A percentile compares a stretch with the other conserved stretches of the same genome.
Conservation (phyloP, 2,329 filamentous ascomycete genomes). For the Orbilia javanica region DNA sequence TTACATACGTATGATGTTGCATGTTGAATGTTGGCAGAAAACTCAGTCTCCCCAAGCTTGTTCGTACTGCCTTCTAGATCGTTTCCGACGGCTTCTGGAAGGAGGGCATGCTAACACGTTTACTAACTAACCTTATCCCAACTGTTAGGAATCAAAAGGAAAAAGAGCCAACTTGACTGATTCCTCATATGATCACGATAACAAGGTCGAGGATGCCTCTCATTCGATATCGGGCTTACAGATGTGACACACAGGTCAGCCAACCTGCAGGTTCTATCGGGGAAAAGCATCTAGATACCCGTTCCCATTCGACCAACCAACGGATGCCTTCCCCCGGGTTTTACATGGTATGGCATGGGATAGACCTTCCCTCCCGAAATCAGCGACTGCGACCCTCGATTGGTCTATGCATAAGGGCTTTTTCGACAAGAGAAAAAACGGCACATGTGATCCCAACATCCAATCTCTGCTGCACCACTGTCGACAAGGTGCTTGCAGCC, state of each 20-base stretch:
- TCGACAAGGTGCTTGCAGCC: not conserved
- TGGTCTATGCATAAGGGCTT: not conserved
- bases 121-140: constrained; percentile 3
- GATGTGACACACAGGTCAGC: constrained; percentile 19
- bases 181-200: not conserved
- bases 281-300: constrained; percentile 4
- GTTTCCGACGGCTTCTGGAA: constrained; percentile 48
- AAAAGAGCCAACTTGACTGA: not conserved
- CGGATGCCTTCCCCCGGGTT: constrained; percentile 1
- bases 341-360: not conserved
- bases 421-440: not conserved
- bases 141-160: not conserved
- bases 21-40: not conserved
- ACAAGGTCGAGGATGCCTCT: not conserved
- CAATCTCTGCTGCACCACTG: constrained; percentile 9
- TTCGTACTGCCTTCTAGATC: constrained; percentile 46
- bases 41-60: not conserved
- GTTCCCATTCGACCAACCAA: constrained; percentile 1
- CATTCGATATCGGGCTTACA: not conserved
- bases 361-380: constrained; percentile 29
- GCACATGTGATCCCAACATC: constrained; percentile 43
- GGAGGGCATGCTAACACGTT: not conserved
- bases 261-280: constrained; percentile 9
- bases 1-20: not conserved
- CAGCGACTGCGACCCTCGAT: constrained; percentile 28